Percentiles rank a stretch among this genome's conserved stretches.
phyloP scores from a whole-genome alignment of 1,139 yeast species.

The Dujonia santamariae region DNA sequence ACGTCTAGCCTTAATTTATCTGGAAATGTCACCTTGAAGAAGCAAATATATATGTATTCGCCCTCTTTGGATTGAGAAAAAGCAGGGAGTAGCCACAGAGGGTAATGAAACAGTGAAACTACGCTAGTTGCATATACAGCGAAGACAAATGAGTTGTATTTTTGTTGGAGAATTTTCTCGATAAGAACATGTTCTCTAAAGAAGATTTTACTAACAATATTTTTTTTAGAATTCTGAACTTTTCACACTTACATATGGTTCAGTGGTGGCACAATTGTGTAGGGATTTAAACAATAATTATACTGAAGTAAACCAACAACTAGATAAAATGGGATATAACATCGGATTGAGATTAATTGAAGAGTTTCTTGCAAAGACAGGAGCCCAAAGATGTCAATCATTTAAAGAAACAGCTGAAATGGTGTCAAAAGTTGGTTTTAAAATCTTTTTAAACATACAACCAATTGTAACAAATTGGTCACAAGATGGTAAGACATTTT shows the following conservation, averaged over 20 bases:
- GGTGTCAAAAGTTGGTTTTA: slow-evolving; percentile 83
- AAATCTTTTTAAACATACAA: slow-evolving; percentile 77
- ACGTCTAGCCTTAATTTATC: too few relatives aligned
- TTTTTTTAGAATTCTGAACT: slow-evolving; percentile 76
- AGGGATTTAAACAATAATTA: slow-evolving; percentile 79
- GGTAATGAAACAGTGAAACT: too few relatives aligned
- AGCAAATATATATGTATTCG: too few relatives aligned
- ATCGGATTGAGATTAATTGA: slow-evolving; percentile 91
- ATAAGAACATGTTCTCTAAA: too few relatives aligned
- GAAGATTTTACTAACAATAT: slow-evolving; percentile 11
- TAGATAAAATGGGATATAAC: slow-evolving; percentile 92
- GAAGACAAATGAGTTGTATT: too few relatives aligned
- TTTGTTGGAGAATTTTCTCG: too few relatives aligned
- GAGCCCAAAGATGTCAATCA: slow-evolving; percentile 73
- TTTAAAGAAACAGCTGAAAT: slow-evolving; percentile 88
- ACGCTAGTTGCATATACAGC: too few relatives aligned
- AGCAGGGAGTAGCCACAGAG: not conserved
- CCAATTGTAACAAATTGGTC: slow-evolving; percentile 82
- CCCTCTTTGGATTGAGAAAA: too few relatives aligned
- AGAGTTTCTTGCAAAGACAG: slow-evolving; percentile 87
- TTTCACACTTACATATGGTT: slow-evolving; percentile 89
- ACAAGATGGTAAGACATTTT: slow-evolving; percentile 68
- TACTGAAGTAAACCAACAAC: slow-evolving; percentile 71
- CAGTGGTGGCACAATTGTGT: slow-evolving; percentile 90
- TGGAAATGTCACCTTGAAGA: too few relatives aligned